Base-by-base conservation (phyloP, 2,329 filamentous ascomycete species). In the Verticillium nubilum region DNA sequence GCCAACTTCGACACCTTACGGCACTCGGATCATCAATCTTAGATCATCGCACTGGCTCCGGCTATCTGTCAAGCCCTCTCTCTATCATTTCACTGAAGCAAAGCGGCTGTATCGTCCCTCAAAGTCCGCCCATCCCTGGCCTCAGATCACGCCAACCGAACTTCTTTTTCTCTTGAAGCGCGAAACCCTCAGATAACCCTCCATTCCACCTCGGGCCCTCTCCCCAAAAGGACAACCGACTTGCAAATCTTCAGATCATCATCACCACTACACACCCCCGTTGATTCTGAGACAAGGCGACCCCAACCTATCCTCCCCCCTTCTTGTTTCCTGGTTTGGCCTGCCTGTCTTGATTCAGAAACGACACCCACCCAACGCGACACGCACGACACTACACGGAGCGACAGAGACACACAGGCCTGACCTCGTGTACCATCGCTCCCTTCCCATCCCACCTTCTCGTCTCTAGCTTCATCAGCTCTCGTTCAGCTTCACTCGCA, bases 231-330 rank as follows among this genome's bases (percentile, higher is more conserved):
- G 28, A 29, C 53, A 28, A 15, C 31, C 54, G 54, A 4, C 19
- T 47, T 47, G 42, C 23, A 29, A 56, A 23, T 54, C 52, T 29
- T 31, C 52, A 54, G 52, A 54, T 33, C 52, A 54, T 19, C n/a
- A 31, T 19, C 27, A 31, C 26, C 52, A 12, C 25, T 23, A 5
- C 53, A 57, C 37, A 52, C 28, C 56, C 56, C 28, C 35, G 56
- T 31, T 52, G 37, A 52, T 57, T 31, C 56, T 57, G 56, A 57
- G 56, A 57, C 56, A 57, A n/a, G 54, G 37, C 54, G 37, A 47
- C 37, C 37, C 37, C 52, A 33, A 54, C 52, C 15, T 29, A 54
- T 25, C 52, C 26, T 54, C 52, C 52, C 25, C 26, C 52, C 25
- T 28, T 54, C 52, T 28, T 54, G 52, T 54, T 47, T 47, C 37